phyloP scores from a whole-genome alignment of 192 early-diverging fungal genomes.

The Gigaspora rosea region DNA sequence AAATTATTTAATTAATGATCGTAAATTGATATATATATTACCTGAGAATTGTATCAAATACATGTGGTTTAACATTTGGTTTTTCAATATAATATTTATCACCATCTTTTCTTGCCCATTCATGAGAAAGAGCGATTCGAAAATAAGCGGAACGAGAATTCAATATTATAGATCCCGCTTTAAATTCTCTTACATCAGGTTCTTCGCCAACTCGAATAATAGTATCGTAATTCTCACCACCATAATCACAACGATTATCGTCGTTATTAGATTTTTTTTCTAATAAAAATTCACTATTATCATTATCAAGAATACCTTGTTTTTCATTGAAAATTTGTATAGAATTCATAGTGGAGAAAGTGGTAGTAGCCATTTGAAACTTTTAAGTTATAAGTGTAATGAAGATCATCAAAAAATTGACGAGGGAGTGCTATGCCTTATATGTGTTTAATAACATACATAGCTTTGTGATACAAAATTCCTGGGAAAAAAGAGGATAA shows the following conservation, averaged over 20 bases:
- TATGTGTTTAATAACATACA: no score
- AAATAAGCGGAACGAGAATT: constrained; percentile 12
- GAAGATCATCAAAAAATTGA: no score
- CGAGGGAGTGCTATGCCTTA: no score
- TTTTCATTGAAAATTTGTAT: neutral
- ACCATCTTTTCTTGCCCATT: constrained; percentile 23
- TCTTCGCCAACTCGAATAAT: constrained; percentile 8
- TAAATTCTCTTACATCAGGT: constrained; percentile 24
- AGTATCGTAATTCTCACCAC: constrained; percentile 8
- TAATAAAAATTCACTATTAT: neutral
- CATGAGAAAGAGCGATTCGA: constrained; percentile 9
- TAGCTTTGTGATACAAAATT: no score
- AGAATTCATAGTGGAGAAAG: neutral
- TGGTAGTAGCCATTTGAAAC: neutral
- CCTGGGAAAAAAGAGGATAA: no score
- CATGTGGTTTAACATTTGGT: constrained; percentile 12
- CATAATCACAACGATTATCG: neutral
- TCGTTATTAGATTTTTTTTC: neutral
- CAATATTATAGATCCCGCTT: constrained; percentile 1
- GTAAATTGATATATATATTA: neutral
- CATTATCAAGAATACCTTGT: neutral
- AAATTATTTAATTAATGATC: no score
- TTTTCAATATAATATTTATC: constrained; percentile 15
- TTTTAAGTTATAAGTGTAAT: neutral
- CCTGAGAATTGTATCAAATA: constrained; percentile 23